Evolutionary conservation across 805 yeast species (phyloP), one percentile per base, ranked within the genome.

Genomic region (Blastobotrys chiropterorum): DNA sequence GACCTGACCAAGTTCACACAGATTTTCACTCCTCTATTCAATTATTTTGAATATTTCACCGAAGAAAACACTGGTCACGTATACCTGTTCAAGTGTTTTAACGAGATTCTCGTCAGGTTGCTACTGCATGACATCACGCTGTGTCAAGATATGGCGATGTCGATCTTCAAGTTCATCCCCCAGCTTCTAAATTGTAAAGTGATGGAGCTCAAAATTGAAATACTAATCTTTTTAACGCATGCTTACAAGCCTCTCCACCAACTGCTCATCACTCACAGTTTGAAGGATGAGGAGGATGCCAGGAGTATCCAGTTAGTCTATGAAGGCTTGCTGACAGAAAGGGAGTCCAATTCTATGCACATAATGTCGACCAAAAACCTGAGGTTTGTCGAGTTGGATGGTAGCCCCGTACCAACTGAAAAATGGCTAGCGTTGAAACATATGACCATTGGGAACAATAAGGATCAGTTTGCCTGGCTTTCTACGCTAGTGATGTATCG

Each of bases 51-150:
- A 5, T 5, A n/a, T 15, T 44, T 26, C 19, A n/a, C 47, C 38
- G 21, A 42, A 3, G 47, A 44, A 30, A 44, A 31, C 11, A 44
- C 38, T 22, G 39, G 47, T 14, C 47, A 44, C 21, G 26, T 30
- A 5, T 30, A 6, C 14, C 19, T 16, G 17, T 44, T 26, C 19
- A 34, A 21, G n/a, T 26, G 39, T 26, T 26, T 44, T 3, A 44
- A 44, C 13, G 17, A 22, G 11, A 14, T 44, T 13, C 13, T 44
- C 4, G 17, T 34, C 13, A n/a, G n/a, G 19, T 22, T 44, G 14
- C 11, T 44, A 13, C 15, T 38, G 13, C n/a, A 16, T 15, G 38
- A 44, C 26, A 8, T 44, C 3, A 16, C 16, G 8, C 17, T 22
- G 39, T n/a, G 26, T 4, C 39, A n/a, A 8, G 19, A 30, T 15